phyloP scores from a whole-genome alignment of 352 stramenopile species.

The Phytopythium montanum region DNA sequence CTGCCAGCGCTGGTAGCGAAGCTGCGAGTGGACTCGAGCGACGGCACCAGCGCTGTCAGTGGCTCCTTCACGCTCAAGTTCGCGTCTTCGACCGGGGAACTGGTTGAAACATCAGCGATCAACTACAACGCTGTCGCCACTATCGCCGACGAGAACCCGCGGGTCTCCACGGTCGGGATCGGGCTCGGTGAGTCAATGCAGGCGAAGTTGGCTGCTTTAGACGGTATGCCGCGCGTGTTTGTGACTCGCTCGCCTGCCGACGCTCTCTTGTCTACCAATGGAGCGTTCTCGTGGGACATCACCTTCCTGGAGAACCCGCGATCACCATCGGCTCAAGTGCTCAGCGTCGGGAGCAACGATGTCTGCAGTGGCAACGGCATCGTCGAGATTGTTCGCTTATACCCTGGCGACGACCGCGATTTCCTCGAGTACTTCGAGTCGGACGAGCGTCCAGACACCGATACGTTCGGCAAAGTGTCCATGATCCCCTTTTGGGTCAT shows the following conservation, averaged over 20 bases:
- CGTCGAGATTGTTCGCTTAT: constrained; percentile 23
- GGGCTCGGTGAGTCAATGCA: constrained; percentile 51
- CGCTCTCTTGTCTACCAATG: constrained; percentile 22
- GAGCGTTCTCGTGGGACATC: constrained; percentile 62
- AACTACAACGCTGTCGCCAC: constrained; percentile 57
- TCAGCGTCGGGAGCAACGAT: constrained; percentile 31
- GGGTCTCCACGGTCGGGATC: constrained; percentile 28
- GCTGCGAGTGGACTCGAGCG: constrained; percentile 28
- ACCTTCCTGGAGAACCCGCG: constrained; percentile 52
- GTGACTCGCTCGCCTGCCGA: constrained; percentile 43
- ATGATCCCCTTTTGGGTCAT: constrained; percentile 84
- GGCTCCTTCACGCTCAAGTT: constrained; percentile 45
- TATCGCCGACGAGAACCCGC: constrained; percentile 43
- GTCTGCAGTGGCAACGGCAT: constrained; percentile 35
- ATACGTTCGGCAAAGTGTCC: constrained; percentile 19
- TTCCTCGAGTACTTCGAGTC: constrained; percentile 27
- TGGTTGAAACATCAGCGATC: constrained; percentile 30
- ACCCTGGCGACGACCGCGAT: constrained; percentile 41
- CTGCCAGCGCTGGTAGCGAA: constrained; percentile 24
- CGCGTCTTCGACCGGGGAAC: constrained; percentile 16
- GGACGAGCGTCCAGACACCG: constrained; percentile 16
- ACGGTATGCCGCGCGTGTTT: constrained; percentile 30
- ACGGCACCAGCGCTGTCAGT: constrained; percentile 26
- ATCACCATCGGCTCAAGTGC: constrained; percentile 8
- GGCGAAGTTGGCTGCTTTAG: constrained; percentile 40